Base-by-base conservation (phyloP, 2,329 filamentous ascomycete genomes). In the Neopestalotiopsis sp. region DNA sequence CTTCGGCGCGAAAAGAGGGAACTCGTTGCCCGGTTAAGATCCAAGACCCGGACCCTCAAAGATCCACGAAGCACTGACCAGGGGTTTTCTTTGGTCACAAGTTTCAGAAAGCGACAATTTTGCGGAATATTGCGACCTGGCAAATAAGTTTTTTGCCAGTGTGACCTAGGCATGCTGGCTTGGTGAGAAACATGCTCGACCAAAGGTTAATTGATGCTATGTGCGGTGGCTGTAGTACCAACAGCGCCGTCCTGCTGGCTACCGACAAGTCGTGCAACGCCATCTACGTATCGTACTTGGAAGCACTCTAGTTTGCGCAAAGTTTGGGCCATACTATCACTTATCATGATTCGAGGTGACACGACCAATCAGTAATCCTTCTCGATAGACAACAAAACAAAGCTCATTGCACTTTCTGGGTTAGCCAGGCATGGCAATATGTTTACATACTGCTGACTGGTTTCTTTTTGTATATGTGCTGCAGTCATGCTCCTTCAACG, bases 31-130 rank as follows among this genome's bases (percentile, higher is more conserved):
- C n/a, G 45, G 45, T 53, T 53, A 53, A 53, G 45, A 53, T 17
- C 45, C 17, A 53, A 53, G 45, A 53, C 45, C 45, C 45, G 45
- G 45, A 53, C n/a, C 45, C 45, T 53, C 45, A 20, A 24, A 53
- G 45, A 53, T 53, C 45, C 45, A 53, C 45, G 45, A 53, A 61
- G 32, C 57, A 61, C 32, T 28, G 57, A 28, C 57, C 32, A 61
- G 57, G 57, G 57, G 57, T 34, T 28, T 32, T 14, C 24, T 61
- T 34, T 34, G 24, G 24, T 61, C 57, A n/a, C 57, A n/a, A 61
- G 57, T 61, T 61, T 61, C 57, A 61, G 57, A 28, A 30, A 14
- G n/a, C 24, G 57, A n/a, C 57, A 61, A 17, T 34, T 34, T 20
- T 34, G 34, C 34, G 34, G 57, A 61, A 61, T 28, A 28, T 61